These are phyloP conservation scores for Psophocarpus tetragonolobus DNA, from an alignment of 306 rosid species.

Conservation along the genomic window DNA sequence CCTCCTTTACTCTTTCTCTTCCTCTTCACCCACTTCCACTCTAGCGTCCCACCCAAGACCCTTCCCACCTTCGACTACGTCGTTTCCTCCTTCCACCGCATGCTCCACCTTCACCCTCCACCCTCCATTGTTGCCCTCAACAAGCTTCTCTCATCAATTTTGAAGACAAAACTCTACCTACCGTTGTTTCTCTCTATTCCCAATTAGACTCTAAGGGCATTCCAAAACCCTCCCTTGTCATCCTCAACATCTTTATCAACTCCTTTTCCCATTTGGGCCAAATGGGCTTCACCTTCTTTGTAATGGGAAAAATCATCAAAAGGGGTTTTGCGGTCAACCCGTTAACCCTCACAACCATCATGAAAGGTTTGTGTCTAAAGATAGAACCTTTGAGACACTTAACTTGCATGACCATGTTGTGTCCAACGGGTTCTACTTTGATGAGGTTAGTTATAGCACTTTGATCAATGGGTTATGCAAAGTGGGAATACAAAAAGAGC, in stretches of 20 bases:
- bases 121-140: slow-evolving; percentile 27
- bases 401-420: slow-evolving; percentile 24
- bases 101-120: slow-evolving; percentile 22
- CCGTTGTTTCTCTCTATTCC: slow-evolving; percentile 25
- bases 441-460: slow-evolving; percentile 38
- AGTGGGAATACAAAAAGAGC: slow-evolving; percentile 17
- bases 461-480: slow-evolving; percentile 42
- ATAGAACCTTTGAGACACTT: slow-evolving; percentile 17
- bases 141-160: slow-evolving; percentile 28
- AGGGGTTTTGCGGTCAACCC: slow-evolving; percentile 34
- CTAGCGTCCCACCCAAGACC: background rate
- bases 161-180: slow-evolving; percentile 12
- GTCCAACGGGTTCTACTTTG: slow-evolving; percentile 26
- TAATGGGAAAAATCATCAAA: slow-evolving; percentile 28
- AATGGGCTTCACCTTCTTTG: slow-evolving; percentile 32
- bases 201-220: slow-evolving; percentile 16
- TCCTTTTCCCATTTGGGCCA: slow-evolving; percentile 38
- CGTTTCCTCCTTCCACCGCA: slow-evolving; percentile 31
- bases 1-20: background rate
- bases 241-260: slow-evolving; percentile 30
- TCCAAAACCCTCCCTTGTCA: slow-evolving; percentile 29
- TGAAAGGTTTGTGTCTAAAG: slow-evolving; percentile 37
- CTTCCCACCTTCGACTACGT: background rate
- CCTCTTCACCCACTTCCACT: slow-evolving; percentile 9
- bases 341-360: background rate